Conservation (phyloP, 1,284 basidiomycete genomes). For the Naganishia sp. region DNA sequence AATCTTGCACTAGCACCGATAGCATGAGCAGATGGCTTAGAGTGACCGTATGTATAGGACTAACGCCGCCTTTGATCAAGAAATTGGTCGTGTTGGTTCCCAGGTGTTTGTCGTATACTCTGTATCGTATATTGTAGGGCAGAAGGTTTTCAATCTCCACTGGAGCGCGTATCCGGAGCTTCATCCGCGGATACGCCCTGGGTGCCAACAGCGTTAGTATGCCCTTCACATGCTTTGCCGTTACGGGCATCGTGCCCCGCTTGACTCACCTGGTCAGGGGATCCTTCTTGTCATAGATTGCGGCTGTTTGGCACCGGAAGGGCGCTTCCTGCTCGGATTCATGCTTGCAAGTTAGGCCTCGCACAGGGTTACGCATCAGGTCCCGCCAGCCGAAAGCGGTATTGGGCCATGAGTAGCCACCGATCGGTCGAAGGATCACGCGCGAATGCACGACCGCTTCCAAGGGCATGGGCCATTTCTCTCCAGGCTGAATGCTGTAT, state of each 20-base stretch:
- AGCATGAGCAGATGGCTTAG: constrained; percentile 90
- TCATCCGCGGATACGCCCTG: constrained; percentile 82
- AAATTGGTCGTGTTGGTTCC: constrained; percentile 82
- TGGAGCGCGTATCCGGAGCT: constrained; percentile 85
- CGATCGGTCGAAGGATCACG: constrained; percentile 87
- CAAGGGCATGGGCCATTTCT: constrained; percentile 86
- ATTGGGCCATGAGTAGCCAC: constrained; percentile 86
- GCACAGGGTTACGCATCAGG: constrained; percentile 71
- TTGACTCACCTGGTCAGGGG: constrained; percentile 60
- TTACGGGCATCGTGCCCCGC: not conserved
- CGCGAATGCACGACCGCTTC: constrained; percentile 82
- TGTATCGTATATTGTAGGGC: constrained; percentile 93
- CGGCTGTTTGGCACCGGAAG: constrained; percentile 94
- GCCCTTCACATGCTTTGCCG: too few relatives aligned
- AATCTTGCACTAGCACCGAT: constrained; percentile 86
- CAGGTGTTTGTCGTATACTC: constrained; percentile 93
- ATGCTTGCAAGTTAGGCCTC: constrained; percentile 84
- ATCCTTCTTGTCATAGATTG: constrained; percentile 74
- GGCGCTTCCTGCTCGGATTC: constrained; percentile 79
- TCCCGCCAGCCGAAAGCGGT: constrained; percentile 88
- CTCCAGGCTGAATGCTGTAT: constrained; percentile 86
- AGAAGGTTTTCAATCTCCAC: constrained; percentile 95
- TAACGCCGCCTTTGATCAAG: constrained; percentile 87
- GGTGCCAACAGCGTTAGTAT: constrained; percentile 21
- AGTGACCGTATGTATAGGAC: constrained; percentile 96